These are phyloP conservation scores for Rhynchospora breviuscula DNA, from an alignment of 176 grass and related monocot genomes.

Conservation along the genomic window DNA sequence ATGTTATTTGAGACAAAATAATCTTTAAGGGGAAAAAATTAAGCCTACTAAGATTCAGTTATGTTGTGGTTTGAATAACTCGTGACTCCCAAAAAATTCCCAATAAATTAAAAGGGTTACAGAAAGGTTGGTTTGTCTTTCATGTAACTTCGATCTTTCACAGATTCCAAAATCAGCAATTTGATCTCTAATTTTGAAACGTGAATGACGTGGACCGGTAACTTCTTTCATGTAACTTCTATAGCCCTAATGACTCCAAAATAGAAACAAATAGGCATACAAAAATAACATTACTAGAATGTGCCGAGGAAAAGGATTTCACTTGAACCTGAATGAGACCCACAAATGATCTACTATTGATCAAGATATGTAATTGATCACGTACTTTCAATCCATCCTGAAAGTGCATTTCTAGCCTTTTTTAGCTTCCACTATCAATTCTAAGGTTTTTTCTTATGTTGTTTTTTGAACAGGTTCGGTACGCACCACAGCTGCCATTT, in stretches of 20 bases:
- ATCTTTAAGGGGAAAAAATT: not conserved
- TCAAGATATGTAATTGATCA: not conserved
- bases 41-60: not conserved
- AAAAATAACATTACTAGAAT: not conserved
- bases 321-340: not conserved
- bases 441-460: not conserved
- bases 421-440: not conserved
- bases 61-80: not conserved
- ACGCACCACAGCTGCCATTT: conserved; percentile 40
- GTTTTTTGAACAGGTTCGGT: conserved; percentile 53
- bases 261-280: not conserved
- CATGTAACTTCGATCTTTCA: not conserved
- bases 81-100: not conserved
- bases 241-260: not conserved
- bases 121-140: not conserved
- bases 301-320: too few relatives aligned
- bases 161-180: not conserved
- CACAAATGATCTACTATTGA: not conserved
- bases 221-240: not conserved
- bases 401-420: conserved; percentile 26
- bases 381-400: not conserved
- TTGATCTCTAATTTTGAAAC: not conserved
- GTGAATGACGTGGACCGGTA: not conserved
- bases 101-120: not conserved
- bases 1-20: not conserved